Percentiles rank a stretch among this genome's conserved stretches.
Conservation (phyloP, 768 basidiomycete species). For the Hygrocybe punicea region DNA sequence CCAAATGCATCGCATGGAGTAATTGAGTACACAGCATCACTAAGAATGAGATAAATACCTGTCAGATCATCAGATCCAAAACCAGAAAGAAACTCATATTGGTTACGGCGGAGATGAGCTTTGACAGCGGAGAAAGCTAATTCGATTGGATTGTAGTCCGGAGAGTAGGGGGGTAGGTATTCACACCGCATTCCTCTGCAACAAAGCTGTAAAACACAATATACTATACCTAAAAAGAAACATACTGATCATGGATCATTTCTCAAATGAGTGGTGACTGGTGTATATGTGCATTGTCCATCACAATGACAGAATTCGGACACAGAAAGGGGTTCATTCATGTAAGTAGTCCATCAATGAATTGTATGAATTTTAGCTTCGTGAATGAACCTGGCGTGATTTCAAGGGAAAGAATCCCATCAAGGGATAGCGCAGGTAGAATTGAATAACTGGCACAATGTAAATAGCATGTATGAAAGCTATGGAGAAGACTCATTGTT, state of each 20-base stretch:
- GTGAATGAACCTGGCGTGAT: slow-evolving; percentile 31
- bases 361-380: slow-evolving; percentile 24
- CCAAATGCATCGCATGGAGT: slow-evolving; percentile 13
- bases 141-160: slow-evolving; percentile 11
- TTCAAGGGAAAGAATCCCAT: slow-evolving; percentile 32
- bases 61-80: slow-evolving; percentile 8
- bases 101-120: slow-evolving; percentile 13
- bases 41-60: slow-evolving; percentile 18
- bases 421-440: slow-evolving; percentile 33
- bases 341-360: slow-evolving; percentile 32
- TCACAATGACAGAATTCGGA: slow-evolving; percentile 39
- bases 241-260: slow-evolving; percentile 29
- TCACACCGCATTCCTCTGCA: slow-evolving; percentile 10
- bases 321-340: slow-evolving; percentile 38
- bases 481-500: slow-evolving; percentile 15
- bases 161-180: slow-evolving; percentile 9
- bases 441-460: slow-evolving; percentile 30
- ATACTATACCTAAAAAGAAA: not conserved
- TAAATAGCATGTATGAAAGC: slow-evolving; percentile 8
- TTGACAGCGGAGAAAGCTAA: slow-evolving; percentile 28
- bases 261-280: slow-evolving; percentile 14
- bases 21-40: slow-evolving; percentile 18
- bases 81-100: not conserved
- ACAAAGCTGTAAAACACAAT: not conserved
- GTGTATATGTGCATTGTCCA: slow-evolving; percentile 33